Evolutionary conservation across 2,329 filamentous ascomycete genomes (phyloP).

Genomic region (Fusarium ambrosium): DNA sequence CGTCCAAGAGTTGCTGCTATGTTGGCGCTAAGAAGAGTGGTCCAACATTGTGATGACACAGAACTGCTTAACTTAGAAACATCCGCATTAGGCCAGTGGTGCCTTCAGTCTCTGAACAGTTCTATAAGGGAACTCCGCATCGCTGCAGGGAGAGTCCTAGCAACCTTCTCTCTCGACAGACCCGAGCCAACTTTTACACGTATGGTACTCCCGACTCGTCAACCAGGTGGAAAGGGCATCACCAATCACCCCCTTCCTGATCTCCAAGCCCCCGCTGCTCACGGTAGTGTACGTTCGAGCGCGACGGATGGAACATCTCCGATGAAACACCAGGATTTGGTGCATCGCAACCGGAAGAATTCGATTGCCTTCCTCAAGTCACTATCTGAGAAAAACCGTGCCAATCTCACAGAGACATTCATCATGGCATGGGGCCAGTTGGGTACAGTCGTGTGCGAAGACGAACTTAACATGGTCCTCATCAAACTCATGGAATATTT

Average conservation of each 20-base stretch:
- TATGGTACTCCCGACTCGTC: conserved; percentile 22
- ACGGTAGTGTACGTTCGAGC: conserved; percentile 6
- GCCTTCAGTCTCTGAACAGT: conserved; percentile 83
- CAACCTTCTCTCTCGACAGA: conserved; percentile 69
- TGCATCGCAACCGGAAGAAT: conserved; percentile 69
- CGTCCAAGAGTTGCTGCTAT: conserved; percentile 78
- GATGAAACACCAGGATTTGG: conserved; percentile 43
- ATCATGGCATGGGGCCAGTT: conserved; percentile 90
- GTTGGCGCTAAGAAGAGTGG: conserved; percentile 76
- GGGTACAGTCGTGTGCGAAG: conserved; percentile 80
- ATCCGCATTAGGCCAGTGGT: conserved; percentile 82
- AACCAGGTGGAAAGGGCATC: conserved; percentile 3
- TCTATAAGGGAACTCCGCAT: conserved; percentile 88
- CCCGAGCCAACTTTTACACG: conserved; percentile 25
- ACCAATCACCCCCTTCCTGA: conserved; percentile 19
- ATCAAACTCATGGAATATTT: conserved; percentile 88
- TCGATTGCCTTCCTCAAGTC: conserved; percentile 79
- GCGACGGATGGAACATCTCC: conserved; percentile 25
- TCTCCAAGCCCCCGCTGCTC: conserved; percentile 2
- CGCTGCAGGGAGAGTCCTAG: conserved; percentile 78
- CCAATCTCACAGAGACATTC: conserved; percentile 83
- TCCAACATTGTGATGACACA: conserved; percentile 73
- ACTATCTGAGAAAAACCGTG: conserved; percentile 76
- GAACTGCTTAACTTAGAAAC: conserved; percentile 75
- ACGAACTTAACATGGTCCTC: conserved; percentile 88